Conservation (phyloP, 805 yeast genomes). For the Millerozyma acaciae region DNA sequence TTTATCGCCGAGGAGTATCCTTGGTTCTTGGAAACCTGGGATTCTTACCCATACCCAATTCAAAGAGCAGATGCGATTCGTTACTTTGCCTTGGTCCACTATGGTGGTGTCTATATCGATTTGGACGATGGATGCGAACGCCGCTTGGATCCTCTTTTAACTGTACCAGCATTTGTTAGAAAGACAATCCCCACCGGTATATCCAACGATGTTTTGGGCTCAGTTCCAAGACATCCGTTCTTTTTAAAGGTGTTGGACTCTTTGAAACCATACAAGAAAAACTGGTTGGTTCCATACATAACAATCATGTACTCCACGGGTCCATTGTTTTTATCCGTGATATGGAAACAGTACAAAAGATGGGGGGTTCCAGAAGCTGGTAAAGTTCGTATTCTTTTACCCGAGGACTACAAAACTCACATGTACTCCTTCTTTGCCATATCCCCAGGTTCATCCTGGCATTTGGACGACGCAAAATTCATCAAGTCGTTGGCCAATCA, state of each 20-base stretch:
- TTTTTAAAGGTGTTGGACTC: slow-evolving; percentile 66
- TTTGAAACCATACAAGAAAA: slow-evolving; percentile 53
- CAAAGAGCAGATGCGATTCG: slow-evolving; percentile 89
- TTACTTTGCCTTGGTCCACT: slow-evolving; percentile 77
- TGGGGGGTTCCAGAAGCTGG: slow-evolving; percentile 69
- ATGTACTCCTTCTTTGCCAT: slow-evolving; percentile 66
- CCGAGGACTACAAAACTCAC: slow-evolving; percentile 64
- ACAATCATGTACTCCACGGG: slow-evolving; percentile 95
- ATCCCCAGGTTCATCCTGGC: slow-evolving; percentile 89
- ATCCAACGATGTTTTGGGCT: slow-evolving; percentile 90
- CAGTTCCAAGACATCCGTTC: slow-evolving; percentile 84
- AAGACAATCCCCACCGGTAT: slow-evolving; percentile 89
- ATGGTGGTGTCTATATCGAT: slow-evolving; percentile 88
- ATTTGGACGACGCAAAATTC: slow-evolving; percentile 78
- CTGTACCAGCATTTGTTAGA: slow-evolving; percentile 81
- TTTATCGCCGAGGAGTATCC: slow-evolving; percentile 77
- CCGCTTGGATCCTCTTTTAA: slow-evolving; percentile 72
- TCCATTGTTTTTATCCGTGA: slow-evolving; percentile 78
- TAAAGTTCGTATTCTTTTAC: slow-evolving; percentile 65
- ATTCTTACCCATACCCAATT: slow-evolving; percentile 72
- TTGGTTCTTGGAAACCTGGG: slow-evolving; percentile 82
- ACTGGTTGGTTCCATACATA: slow-evolving; percentile 82
- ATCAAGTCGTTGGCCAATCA: slow-evolving; percentile 73
- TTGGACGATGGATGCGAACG: slow-evolving; percentile 85
- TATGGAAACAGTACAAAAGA: slow-evolving; percentile 84